A percentile compares a stretch with the other conserved stretches of the same genome.
These are phyloP conservation scores for Populus pruinosa DNA, from an alignment of 345 rosid genomes.

Conservation along the genomic window DNA sequence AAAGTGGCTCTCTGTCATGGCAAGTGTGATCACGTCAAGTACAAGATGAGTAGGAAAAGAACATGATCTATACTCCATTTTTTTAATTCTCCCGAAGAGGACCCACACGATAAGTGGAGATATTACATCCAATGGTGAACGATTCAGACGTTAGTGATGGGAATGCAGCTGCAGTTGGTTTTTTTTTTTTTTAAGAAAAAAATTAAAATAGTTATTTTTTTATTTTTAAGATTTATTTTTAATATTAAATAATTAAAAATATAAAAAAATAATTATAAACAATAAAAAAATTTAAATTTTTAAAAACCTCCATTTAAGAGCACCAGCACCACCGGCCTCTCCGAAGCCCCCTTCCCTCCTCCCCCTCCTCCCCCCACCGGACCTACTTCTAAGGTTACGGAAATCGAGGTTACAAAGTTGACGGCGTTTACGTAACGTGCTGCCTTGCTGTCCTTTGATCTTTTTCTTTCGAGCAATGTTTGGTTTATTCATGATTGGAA, in stretches of 20 bases:
- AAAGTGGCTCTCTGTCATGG: background rate
- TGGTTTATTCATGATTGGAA: too few species aligned
- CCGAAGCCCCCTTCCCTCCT: background rate
- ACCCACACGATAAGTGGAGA: constrained; percentile 20
- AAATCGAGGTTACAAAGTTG: background rate
- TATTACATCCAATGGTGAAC: constrained; percentile 26
- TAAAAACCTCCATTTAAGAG: too few species aligned
- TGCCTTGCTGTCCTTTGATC: background rate
- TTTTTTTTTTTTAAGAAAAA: too few species aligned
- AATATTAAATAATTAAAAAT: too few species aligned
- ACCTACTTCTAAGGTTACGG: constrained; percentile 23
- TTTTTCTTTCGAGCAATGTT: background rate
- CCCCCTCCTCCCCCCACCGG: background rate
- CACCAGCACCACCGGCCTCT: background rate
- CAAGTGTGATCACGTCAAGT: background rate
- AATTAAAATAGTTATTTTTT: too few species aligned
- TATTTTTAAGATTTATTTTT: too few species aligned
- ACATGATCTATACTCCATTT: too few species aligned
- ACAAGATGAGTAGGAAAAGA: background rate
- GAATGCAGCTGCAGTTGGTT: too few species aligned
- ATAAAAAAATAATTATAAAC: too few species aligned
- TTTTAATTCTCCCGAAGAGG: constrained; percentile 8
- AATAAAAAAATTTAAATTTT: too few species aligned
- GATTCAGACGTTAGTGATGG: constrained; percentile 33
- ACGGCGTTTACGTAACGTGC: constrained; percentile 14